Percentiles rank a stretch among this genome's conserved stretches.
phyloP scores from a whole-genome alignment of 192 early-diverging fungal species.

The Backusella psychrophila region DNA sequence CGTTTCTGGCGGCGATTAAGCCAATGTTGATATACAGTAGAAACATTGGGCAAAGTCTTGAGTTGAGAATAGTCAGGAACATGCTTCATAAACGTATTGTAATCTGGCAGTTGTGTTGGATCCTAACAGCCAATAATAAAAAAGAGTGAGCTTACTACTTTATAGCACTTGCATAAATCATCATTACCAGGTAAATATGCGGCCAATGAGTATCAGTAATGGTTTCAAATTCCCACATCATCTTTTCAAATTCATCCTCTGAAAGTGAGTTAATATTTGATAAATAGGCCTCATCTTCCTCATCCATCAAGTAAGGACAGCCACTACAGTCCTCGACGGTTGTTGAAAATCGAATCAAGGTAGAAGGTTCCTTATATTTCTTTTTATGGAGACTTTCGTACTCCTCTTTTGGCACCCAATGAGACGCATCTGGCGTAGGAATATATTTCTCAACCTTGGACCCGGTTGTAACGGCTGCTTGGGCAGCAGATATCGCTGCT shows the following conservation, averaged over 20 bases:
- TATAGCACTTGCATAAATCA: neutral
- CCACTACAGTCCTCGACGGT: constrained; percentile 87
- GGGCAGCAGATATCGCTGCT: constrained; percentile 81
- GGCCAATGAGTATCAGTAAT: constrained; percentile 34
- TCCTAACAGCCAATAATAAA: neutral
- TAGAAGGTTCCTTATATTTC: constrained; percentile 70
- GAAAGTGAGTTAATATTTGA: constrained; percentile 31
- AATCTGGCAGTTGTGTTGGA: constrained; percentile 14
- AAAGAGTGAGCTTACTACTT: neutral
- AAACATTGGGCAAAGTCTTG: neutral
- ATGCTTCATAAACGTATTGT: constrained; percentile 3
- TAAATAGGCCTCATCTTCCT: constrained; percentile 71
- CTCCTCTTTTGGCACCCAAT: constrained; percentile 48
- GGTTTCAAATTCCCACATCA: constrained; percentile 62
- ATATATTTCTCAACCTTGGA: constrained; percentile 68
- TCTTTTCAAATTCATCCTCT: constrained; percentile 76
- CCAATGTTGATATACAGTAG: constrained; percentile 54
- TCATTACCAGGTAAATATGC: constrained; percentile 30
- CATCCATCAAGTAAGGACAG: constrained; percentile 87
- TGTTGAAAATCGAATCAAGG: constrained; percentile 83
- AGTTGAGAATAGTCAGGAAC: constrained; percentile 17
- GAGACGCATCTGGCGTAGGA: constrained; percentile 91
- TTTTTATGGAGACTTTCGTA: constrained; percentile 70
- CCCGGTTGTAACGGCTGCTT: constrained; percentile 60
- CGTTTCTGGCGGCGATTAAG: constrained; percentile 42